phyloP scores from a whole-genome alignment of 2,329 filamentous ascomycete genomes.

The Colletotrichum paranaense region DNA sequence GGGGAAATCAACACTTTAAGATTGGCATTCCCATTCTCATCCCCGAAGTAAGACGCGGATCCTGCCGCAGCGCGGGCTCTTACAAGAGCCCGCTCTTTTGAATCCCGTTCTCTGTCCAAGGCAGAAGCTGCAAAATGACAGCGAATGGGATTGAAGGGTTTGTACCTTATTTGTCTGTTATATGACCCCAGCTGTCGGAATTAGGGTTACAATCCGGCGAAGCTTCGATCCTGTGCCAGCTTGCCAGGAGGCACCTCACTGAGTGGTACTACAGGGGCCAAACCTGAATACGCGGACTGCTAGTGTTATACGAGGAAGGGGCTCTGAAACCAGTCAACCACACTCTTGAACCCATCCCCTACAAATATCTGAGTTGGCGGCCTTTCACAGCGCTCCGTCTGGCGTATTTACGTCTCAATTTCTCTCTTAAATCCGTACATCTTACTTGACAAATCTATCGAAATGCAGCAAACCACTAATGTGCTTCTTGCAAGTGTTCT shows the following conservation, averaged over 20 bases:
- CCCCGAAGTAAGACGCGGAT: neutral
- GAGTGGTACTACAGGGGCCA: neutral
- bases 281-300: neutral
- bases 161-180: neutral
- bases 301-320: neutral
- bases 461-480: neutral
- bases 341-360: neutral
- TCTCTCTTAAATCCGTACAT: too few species aligned
- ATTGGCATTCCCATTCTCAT: neutral
- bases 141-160: neutral
- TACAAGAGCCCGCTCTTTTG: neutral
- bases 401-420: too few species aligned
- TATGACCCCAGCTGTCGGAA: neutral
- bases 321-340: neutral
- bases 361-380: too few species aligned
- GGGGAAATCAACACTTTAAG: conserved; percentile 24
- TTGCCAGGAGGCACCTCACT: neutral
- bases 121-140: neutral
- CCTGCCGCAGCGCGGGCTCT: neutral
- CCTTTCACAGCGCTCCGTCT: too few species aligned
- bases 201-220: neutral
- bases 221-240: neutral
- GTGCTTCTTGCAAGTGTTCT: too few species aligned
- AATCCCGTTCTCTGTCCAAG: neutral
- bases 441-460: neutral